A percentile compares a stretch with the other conserved stretches of the same genome.
Conservation (phyloP, 2,329 filamentous ascomycete genomes). For the Cercospora zeae-maydis region DNA sequence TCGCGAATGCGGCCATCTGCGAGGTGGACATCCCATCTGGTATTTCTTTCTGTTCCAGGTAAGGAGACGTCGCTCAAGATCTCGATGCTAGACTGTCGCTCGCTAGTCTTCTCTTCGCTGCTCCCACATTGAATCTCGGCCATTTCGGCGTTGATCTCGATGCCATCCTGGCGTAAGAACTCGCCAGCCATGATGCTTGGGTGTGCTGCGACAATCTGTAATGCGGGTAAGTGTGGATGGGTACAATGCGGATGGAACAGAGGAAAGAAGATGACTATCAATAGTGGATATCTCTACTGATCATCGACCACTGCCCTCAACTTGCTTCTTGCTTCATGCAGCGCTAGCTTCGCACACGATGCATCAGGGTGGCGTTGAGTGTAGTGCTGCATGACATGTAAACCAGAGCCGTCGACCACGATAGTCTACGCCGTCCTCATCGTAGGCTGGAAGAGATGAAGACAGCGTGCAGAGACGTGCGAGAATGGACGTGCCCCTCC, state of each 20-base stretch:
- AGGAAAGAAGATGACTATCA: not conserved
- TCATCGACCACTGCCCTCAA: not conserved
- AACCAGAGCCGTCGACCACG: not conserved
- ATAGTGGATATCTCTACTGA: constrained; percentile 3
- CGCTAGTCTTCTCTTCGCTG: not conserved
- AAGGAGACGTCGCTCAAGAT: constrained; percentile 16
- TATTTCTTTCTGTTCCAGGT: constrained; percentile 7
- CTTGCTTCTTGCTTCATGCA: not conserved
- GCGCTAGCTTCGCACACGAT: not conserved
- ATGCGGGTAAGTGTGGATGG: not conserved
- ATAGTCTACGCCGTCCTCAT: not conserved
- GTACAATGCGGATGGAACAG: not conserved
- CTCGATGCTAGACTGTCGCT: not conserved
- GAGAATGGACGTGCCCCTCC: not conserved
- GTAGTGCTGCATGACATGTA: not conserved
- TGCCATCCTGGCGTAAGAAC: constrained; percentile 33
- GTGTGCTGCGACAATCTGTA: not conserved
- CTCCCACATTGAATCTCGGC: constrained; percentile 27
- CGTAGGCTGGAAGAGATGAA: not conserved
- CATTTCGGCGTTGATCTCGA: constrained; percentile 37
- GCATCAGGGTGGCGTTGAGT: not conserved
- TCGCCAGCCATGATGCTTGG: constrained; percentile 28
- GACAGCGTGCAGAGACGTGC: not conserved
- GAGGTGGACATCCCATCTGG: constrained; percentile 20
- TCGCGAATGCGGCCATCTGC: constrained; percentile 5